Evolutionary conservation across 495 filamentous ascomycete genomes (phyloP).

Genomic region (Sordaria brevicollis): DNA sequence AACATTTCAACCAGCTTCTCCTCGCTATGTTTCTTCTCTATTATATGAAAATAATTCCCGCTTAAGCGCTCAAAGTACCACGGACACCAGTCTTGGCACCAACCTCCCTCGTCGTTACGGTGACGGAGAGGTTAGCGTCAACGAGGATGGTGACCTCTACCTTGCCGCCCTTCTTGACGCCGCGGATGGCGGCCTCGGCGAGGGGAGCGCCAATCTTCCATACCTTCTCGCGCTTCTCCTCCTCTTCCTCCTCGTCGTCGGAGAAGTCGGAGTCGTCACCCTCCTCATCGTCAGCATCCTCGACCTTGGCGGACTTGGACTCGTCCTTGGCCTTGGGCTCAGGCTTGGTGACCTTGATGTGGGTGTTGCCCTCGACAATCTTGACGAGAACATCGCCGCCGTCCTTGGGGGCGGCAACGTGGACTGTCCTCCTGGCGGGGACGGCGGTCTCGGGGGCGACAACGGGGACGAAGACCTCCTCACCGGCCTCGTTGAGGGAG

Average conservation of each 20-base stretch:
- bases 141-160: slow-evolving; percentile 90
- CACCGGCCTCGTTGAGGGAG: slow-evolving; percentile 49
- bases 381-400: slow-evolving; percentile 82
- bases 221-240: slow-evolving; percentile 80
- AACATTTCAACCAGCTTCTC: neutral
- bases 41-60: neutral
- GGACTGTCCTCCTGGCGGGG: slow-evolving; percentile 71
- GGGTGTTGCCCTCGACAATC: slow-evolving; percentile 72
- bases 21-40: neutral
- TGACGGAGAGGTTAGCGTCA: slow-evolving; percentile 61
- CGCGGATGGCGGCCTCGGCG: slow-evolving; percentile 75
- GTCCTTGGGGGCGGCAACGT: slow-evolving; percentile 59
- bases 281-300: slow-evolving; percentile 39
- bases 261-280: slow-evolving; percentile 49
- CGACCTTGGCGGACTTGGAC: slow-evolving; percentile 26
- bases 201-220: slow-evolving; percentile 81
- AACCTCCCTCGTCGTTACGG: slow-evolving; percentile 72
- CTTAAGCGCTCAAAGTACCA: slow-evolving; percentile 43
- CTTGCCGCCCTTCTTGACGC: slow-evolving; percentile 77
- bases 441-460: slow-evolving; percentile 79
- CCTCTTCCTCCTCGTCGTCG: slow-evolving; percentile 70
- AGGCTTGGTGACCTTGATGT: slow-evolving; percentile 84
- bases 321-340: slow-evolving; percentile 58
- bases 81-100: slow-evolving; percentile 78
- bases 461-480: slow-evolving; percentile 64